Evolutionary conservation across 1,139 yeast genomes (phyloP).

Genomic region (Nakaseomyces delphensis): DNA sequence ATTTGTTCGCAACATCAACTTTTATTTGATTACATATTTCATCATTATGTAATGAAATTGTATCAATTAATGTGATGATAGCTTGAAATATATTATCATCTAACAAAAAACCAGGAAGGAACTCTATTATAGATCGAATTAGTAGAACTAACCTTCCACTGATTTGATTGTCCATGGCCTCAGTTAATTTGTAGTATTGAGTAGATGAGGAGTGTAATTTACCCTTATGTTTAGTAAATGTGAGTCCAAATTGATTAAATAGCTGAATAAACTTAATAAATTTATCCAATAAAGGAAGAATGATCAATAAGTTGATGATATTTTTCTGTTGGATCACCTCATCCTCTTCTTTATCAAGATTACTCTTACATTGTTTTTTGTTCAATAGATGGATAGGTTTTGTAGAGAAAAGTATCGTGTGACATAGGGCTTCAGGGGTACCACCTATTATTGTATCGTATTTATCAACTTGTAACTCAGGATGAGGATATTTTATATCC

Average conservation of each 20-base stretch:
- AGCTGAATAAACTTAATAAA: conserved; percentile 45
- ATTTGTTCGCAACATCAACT: conserved; percentile 35
- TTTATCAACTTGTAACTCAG: conserved; percentile 51
- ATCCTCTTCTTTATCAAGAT: conserved; percentile 8
- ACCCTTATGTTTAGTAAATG: conserved; percentile 29
- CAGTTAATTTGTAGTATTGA: conserved; percentile 25
- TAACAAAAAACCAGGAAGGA: conserved; percentile 47
- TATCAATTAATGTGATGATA: conserved; percentile 37
- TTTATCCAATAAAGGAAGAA: conserved; percentile 60
- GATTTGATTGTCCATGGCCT: conserved; percentile 32
- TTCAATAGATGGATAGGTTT: not conserved
- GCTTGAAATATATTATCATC: conserved; percentile 41
- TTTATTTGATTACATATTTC: conserved; percentile 39
- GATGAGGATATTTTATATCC: conserved; percentile 52
- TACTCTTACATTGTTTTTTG: not conserved
- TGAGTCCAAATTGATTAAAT: conserved; percentile 38
- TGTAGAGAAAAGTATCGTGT: conserved; percentile 49
- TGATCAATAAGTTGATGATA: conserved; percentile 39
- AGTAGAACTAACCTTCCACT: conserved; percentile 41
- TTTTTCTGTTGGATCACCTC: conserved; percentile 28
- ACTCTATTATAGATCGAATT: conserved; percentile 39
- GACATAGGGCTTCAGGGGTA: conserved; percentile 63
- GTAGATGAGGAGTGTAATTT: conserved; percentile 16
- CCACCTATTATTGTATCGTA: conserved; percentile 42
- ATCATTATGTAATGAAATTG: conserved; percentile 41